Conservation (phyloP, 2,329 filamentous ascomycete genomes). For the Penicillium sp. region DNA sequence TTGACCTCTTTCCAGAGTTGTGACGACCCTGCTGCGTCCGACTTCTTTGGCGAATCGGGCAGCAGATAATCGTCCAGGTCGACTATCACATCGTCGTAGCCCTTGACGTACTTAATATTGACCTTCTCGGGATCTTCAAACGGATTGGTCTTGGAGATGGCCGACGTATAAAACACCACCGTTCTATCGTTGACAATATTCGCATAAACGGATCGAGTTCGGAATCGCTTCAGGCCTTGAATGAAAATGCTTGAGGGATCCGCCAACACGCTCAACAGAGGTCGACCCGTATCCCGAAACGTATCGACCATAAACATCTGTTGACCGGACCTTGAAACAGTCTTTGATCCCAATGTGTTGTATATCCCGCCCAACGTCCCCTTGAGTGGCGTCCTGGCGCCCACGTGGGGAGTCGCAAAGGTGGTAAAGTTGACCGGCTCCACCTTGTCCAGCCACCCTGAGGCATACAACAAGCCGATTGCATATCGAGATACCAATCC, state of each 20-base stretch:
- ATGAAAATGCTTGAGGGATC: conserved; percentile 84
- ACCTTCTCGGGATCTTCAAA: conserved; percentile 63
- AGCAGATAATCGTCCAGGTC: conserved; percentile 43
- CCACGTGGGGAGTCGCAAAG: conserved; percentile 78
- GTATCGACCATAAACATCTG: conserved; percentile 84
- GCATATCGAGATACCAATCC: conserved; percentile 82
- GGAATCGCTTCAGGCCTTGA: conserved; percentile 67
- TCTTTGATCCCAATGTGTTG: conserved; percentile 79
- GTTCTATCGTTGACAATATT: conserved; percentile 84
- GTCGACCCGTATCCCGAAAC: conserved; percentile 76
- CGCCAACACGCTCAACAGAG: conserved; percentile 72
- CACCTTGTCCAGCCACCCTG: conserved; percentile 71
- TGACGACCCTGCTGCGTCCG: conserved; percentile 20
- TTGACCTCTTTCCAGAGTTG: conserved; percentile 30
- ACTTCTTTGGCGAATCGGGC: conserved; percentile 23
- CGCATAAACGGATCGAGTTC: conserved; percentile 69
- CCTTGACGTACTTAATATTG: conserved; percentile 66
- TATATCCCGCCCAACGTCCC: conserved; percentile 63
- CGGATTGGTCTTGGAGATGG: conserved; percentile 70
- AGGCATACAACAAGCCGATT: conserved; percentile 73
- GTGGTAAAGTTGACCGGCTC: conserved; percentile 91
- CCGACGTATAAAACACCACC: conserved; percentile 76
- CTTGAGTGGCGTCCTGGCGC: conserved; percentile 63
- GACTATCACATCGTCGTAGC: conserved; percentile 69
- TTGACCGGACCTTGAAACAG: conserved; percentile 72